phyloP scores from a whole-genome alignment of 768 basidiomycete species.

The Exidia glandulosa region DNA sequence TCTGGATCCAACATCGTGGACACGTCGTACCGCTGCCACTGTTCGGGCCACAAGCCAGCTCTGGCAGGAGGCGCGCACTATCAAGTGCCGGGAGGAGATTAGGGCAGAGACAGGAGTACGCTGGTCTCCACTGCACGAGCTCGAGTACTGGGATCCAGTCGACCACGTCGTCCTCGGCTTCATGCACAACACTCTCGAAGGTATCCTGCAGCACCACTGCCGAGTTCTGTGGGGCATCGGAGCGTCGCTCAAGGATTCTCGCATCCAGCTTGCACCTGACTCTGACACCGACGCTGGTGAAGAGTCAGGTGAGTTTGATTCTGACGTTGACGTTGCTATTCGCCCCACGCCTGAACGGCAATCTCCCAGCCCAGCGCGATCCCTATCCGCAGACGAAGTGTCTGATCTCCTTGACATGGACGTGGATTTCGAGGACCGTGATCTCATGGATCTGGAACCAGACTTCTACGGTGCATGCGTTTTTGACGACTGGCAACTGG shows the following conservation, averaged over 20 bases:
- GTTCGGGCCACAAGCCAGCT: neutral
- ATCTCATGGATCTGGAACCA: neutral
- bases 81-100: neutral
- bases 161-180: constrained; percentile 17
- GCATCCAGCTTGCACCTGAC: neutral
- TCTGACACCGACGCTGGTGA: neutral
- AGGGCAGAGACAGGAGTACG: constrained; percentile 13
- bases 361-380: no score
- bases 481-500: constrained; percentile 1
- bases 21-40: neutral
- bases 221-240: constrained; percentile 10
- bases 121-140: constrained; percentile 17
- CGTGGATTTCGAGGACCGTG: neutral
- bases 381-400: no score
- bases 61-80: neutral
- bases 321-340: no score
- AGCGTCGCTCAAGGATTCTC: neutral
- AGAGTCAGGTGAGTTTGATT: neutral
- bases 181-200: constrained; percentile 22
- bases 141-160: constrained; percentile 22
- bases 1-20: neutral
- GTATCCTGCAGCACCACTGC: constrained; percentile 16
- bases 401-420: neutral
- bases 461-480: no score
- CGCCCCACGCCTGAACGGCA: no score